phyloP scores from a whole-genome alignment of 116 monocot genomes.

The Papilionanthe hybrid region DNA sequence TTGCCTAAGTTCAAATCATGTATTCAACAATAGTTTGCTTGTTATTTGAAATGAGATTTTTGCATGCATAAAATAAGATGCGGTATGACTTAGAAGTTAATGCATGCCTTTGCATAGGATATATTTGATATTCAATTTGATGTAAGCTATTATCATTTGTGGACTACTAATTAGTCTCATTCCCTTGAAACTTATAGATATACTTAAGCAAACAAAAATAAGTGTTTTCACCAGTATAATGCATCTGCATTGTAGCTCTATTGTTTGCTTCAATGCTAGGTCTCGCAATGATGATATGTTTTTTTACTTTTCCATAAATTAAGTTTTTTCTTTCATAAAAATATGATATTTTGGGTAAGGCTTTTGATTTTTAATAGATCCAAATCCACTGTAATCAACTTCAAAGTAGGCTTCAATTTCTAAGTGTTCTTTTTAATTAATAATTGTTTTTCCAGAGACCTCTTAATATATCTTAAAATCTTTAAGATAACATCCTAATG shows the following conservation, averaged over 20 bases:
- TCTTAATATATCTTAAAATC: too few relatives aligned
- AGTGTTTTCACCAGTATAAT: background rate
- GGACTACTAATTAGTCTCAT: background rate
- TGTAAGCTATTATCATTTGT: background rate
- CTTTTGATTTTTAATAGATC: background rate
- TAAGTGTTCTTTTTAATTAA: too few relatives aligned
- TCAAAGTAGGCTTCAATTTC: too few relatives aligned
- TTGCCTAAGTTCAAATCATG: background rate
- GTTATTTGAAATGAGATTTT: background rate
- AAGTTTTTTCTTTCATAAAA: too few relatives aligned
- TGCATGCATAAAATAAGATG: background rate
- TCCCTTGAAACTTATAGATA: background rate
- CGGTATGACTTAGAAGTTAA: background rate
- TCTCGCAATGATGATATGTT: too few relatives aligned
- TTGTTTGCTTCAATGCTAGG: too few relatives aligned
- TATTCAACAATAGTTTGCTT: background rate
- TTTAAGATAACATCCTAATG: too few relatives aligned
- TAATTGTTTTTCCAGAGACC: too few relatives aligned
- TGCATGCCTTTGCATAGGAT: background rate
- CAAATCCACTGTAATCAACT: too few relatives aligned
- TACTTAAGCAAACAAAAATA: background rate
- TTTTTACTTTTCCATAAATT: too few relatives aligned
- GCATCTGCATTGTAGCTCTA: too few relatives aligned
- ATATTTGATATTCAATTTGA: background rate
- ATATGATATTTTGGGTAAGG: too few relatives aligned